Evolutionary conservation across 495 filamentous ascomycete genomes (phyloP), one percentile per base, ranked within the genome.

Genomic region (Ascobolus immersus): DNA sequence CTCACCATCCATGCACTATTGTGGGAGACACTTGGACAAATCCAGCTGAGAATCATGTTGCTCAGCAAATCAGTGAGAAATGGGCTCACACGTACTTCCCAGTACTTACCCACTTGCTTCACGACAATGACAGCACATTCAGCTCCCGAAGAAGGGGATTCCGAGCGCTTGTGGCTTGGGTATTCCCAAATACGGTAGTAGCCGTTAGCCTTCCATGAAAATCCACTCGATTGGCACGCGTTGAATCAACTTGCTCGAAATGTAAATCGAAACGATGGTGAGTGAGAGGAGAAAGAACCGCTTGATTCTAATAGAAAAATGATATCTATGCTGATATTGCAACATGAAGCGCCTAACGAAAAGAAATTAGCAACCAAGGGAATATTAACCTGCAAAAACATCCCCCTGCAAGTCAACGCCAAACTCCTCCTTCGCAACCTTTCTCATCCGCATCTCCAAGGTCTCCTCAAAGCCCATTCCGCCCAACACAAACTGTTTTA

Each of bases 251-350:
- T 8, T 53, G 50, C 18, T 65, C 67, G 20, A 55, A 55, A 14
- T 66, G 67, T 31, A 90, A 11, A 96, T 65, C 2, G 81, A 84
- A 15, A 94, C 82, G 44, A 94, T 96, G 51, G 86, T 86, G 28
- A 76, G 84, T 34, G 84, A 77, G 56, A 93, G 86, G 56, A 96
- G 93, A 65, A 96, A 93, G n/a, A n/a, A n/a, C n/a, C n/a, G n/a
- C n/a, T 59, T 91, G 79, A 55, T 93, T 93, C 86, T 86, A 96
- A 55, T 92, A 93, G 77, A 86, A 44, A 11, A 20, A 17, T 6
- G 24, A 20, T 33, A 22, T 19, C 23, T 19, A 12, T 21, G 14
- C 9, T 33, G 20, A 20, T 33, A 33, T 22, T 13, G 11, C n/a
- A 33, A 33, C 12, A 33, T 35, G 22, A 36, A 41, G 10, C 39